Base-by-base conservation (phyloP, 116 monocot genomes). In the Iris pallida region DNA sequence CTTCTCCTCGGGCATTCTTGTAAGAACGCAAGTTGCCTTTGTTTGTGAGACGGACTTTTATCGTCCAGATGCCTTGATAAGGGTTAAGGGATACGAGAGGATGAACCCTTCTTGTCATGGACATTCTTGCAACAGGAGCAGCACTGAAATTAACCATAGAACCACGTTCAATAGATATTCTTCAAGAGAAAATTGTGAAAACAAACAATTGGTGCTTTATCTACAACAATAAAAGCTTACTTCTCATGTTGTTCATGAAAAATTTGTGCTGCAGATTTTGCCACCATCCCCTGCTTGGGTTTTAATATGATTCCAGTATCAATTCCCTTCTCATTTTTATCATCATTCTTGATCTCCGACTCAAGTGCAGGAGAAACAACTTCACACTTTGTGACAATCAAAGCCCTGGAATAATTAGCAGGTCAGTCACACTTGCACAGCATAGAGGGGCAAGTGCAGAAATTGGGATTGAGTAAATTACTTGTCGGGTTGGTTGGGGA, bases 11-110 rank as follows among this genome's bases (percentile, higher is more conserved):
- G 1, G 87, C 84, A 81, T 94, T 94, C 76, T 71, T 87, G 57
- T 94, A 94, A 3, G 82, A 54, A 42, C 94, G 77, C 76, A 94
- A 45, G 51, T 80, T 85, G 5, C 94, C 90, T 69, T 90, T 90
- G 61, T 78, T 88, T 46, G 95, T 95, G 18, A 87, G 71, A 4
- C 91, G 76, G 45, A 95, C 95, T 61, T 95, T 95, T 15, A 95
- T 95, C 18, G 88, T 88, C 95, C 95, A 95, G 55, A 71, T 88
- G 11, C 95, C 95, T 71, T 90, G 90, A 62, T 95, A 95, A 30
- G 95, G 95, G 66, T 95, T 95, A 71, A 95, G 79, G 17, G 95
- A 86, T 20, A 85, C 83, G 42, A 95, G 80, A 75, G 95, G 88
- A 74, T 95, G 86, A 16, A 95, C 86, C 62, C 95, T 90, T 61